These are phyloP conservation scores for Mastigamoeba balamuthi DNA, from an alignment of 78 protist genomes.

Conservation along the genomic window DNA sequence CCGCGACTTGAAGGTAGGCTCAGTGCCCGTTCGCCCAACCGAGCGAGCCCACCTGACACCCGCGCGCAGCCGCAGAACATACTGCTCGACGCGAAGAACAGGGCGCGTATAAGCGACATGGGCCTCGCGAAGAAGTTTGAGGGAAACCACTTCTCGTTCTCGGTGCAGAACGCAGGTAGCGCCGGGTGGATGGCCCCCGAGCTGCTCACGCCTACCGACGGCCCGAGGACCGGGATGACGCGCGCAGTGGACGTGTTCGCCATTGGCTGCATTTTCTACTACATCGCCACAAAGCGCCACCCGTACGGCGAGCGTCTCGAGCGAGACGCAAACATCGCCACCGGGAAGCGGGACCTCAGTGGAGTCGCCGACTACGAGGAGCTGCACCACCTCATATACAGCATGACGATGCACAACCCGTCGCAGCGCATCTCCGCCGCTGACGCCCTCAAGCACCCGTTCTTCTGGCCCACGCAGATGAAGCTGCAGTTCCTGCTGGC, in stretches of 20 bases:
- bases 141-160: constrained; percentile 20
- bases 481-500: constrained; percentile 42
- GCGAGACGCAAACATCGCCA: constrained; percentile 54
- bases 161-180: constrained; percentile 47
- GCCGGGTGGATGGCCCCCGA: constrained; percentile 83
- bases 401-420: not conserved
- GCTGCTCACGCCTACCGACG: no score
- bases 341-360: constrained; percentile 14
- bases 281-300: constrained; percentile 54
- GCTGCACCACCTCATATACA: not conserved
- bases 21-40: constrained; percentile 44
- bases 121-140: constrained; percentile 51
- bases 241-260: constrained; percentile 63
- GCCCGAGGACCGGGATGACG: constrained; percentile 27
- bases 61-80: no score
- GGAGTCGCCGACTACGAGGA: constrained; percentile 5
- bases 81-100: constrained; percentile 2
- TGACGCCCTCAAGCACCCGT: constrained; percentile 45
- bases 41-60: no score
- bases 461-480: constrained; percentile 49
- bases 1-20: constrained; percentile 30
- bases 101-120: constrained; percentile 35
- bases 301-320: constrained; percentile 64
- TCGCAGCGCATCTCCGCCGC: not conserved
- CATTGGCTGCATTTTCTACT: constrained; percentile 60